These are phyloP conservation scores for Anthoceros angustus DNA, from an alignment of 225 moss, liverwort and hornwort genomes.

Conservation along the genomic window DNA sequence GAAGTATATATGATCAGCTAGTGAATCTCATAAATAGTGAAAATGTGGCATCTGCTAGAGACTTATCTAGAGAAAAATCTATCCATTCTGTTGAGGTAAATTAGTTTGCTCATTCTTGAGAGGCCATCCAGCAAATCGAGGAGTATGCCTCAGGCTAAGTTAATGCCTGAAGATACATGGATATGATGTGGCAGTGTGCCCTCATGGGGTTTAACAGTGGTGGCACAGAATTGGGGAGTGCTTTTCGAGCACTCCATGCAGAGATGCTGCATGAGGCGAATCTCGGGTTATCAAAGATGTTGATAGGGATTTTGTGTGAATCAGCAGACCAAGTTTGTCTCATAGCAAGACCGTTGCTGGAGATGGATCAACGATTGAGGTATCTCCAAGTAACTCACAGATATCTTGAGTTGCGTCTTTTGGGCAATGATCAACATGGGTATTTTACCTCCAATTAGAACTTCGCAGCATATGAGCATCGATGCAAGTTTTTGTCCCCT, in stretches of 20 bases:
- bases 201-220: conserved; percentile 7
- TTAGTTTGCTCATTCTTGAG: no score
- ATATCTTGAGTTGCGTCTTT: not conserved
- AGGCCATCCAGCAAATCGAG: no score
- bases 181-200: conserved; percentile 8
- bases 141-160: no score
- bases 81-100: no score
- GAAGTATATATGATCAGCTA: no score
- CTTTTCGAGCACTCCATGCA: conserved; percentile 6
- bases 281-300: conserved; percentile 5
- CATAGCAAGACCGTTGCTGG: not conserved
- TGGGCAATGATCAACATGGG: not conserved
- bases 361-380: not conserved
- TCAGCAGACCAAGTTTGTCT: not conserved
- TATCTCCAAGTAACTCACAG: not conserved
- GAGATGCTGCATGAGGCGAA: conserved; percentile 7
- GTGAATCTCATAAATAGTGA: no score
- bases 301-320: conserved; percentile 3
- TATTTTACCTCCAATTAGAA: conserved; percentile 10
- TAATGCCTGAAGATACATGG: no score
- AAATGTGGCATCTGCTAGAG: no score
- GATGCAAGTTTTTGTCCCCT: not conserved
- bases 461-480: conserved; percentile 11
- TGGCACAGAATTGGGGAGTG: not conserved
- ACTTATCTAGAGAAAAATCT: no score